Base-by-base conservation (phyloP, 257 asterid genomes). In the Penstemon eatonii region DNA sequence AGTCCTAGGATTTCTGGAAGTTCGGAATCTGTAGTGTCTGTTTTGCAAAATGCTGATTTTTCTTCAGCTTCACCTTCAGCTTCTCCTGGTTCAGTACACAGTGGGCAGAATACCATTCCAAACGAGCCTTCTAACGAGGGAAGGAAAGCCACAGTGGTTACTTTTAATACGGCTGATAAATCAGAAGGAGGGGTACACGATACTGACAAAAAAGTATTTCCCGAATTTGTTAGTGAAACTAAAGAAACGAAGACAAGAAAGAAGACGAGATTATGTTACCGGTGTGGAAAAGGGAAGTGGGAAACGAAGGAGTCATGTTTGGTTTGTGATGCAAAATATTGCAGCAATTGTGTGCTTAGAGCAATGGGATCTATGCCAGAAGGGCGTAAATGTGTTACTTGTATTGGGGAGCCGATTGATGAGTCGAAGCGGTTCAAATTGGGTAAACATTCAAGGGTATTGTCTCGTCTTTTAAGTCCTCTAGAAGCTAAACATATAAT, bases 341-440 rank as follows among this genome's bases (percentile, higher is more conserved):
- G 97, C 67, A 78, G 97, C 78, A 86, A 80, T 71, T 90, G 97
- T 50, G 93, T 87, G 82, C 89, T 90, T 1, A 81, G 97, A 76
- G 92, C 93, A 65, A 90, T 90, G 97, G 96, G 97, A 18, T 90
- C 97, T 1, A 90, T 90, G 97, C 97, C 97, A 3, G 97, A 90
- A 74, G 97, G 97, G 63, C 85, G 96, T 4, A 90, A 90, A 79
- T 90, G 97, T 62, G 97, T 90, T 60, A 84, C 90, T 58, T 90
- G 97, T 75, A 87, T 90, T 39, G 83, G 87, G 15, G 91, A 87
- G 76, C 86, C 97, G 42, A 86, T 90, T 76, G 90, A 90, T 63
- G 97, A 90, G 84, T 73, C 81, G 4, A 87, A 86, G 18, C 75
- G 97, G 66, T 74, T 71, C 60, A 87, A 86, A 73, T 69, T 90